Conservation (phyloP, 2,329 filamentous ascomycete genomes). For the Arachnopeziza araneosa region DNA sequence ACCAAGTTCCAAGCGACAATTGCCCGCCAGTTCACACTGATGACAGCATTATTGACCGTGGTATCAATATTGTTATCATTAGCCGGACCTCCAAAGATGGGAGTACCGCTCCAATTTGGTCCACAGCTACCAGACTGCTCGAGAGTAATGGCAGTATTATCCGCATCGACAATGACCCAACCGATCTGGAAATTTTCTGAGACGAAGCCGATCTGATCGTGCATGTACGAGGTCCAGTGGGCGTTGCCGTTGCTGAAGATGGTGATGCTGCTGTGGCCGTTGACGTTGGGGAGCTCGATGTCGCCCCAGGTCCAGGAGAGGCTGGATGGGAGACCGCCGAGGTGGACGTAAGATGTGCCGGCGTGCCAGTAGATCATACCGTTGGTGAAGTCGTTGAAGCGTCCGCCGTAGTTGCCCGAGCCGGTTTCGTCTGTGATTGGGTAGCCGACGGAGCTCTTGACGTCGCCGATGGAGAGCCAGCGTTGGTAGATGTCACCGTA, state of each 20-base stretch:
- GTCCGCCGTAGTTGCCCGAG: background rate
- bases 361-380: background rate
- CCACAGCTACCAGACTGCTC: background rate
- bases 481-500: background rate
- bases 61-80: background rate
- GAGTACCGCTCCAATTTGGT: background rate
- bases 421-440: background rate
- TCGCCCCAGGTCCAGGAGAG: background rate
- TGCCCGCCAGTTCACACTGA: background rate
- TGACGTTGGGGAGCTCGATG: background rate
- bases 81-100: background rate
- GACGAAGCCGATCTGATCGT: background rate
- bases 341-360: background rate
- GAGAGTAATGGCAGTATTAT: background rate
- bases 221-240: background rate
- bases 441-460: background rate
- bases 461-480: background rate
- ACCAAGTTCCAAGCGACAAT: background rate
- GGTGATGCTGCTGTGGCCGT: background rate
- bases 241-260: background rate
- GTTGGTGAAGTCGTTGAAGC: background rate
- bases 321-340: background rate
- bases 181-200: background rate
- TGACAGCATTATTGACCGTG: background rate
- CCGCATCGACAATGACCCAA: background rate